Base-by-base conservation (phyloP, 2,329 filamentous ascomycete genomes). In the Stemphylium vesicarium region DNA sequence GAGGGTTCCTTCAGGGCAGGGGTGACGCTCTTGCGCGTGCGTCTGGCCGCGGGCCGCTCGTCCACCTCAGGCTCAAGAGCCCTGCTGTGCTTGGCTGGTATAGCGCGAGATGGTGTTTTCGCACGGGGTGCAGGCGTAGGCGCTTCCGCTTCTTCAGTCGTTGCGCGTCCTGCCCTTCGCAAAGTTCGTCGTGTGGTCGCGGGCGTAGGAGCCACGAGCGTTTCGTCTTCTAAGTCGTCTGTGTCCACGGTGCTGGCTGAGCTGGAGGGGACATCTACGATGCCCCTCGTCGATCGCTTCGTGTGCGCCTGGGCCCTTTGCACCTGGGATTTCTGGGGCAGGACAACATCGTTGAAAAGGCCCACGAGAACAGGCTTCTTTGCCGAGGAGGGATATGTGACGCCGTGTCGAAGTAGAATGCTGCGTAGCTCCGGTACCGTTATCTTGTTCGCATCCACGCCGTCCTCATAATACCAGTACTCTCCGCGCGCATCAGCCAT, bases 321-420 rank as follows among this genome's bases (percentile, higher is more conserved):
- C 20, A 98, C 84, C 75, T 89, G 90, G 63, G 85, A 85, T 2
- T 91, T 88, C 66, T 94, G 88, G 0, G 94, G 90, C 4, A 91
- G 78, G 24, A 99, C 84, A 60, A 95, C 81, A 29, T 89, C 82
- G 70, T 89, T 87, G 77, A 99, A 92, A 41, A 98, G 86, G 7
- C 90, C 87, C 56, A 99, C 83, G 18, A 99, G 86, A 71, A 96
- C 89, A 0, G 86, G 80, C 80, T 99, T 99, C 80, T 98, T 99
- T 11, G 95, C 92, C 4, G 88, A 93, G 0, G 91, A 88, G 4
- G 93, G 89, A 73, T 96, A 98, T 33, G 86, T 79, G 69, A 98
- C 81, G 72, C 92, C 90, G 79, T 99, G 91, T 62, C 87, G 89
- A 69, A 98, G 90, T 53, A 99, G 86, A 63, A 98, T 96, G 43